Evolutionary conservation across 2,329 filamentous ascomycete genomes (phyloP).

Genomic region (Fusarium sp.): DNA sequence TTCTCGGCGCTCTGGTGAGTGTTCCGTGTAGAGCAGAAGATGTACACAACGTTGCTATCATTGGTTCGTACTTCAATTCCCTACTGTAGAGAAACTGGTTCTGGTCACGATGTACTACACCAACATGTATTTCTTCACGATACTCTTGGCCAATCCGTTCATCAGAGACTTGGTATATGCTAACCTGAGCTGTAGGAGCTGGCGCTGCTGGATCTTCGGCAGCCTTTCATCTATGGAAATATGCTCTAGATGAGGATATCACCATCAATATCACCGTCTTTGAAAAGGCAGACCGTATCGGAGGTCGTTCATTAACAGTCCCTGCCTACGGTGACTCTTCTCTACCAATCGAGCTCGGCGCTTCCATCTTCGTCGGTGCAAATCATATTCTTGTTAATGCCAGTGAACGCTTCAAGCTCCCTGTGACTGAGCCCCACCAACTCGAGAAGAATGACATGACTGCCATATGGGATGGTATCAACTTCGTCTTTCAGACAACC

Average conservation of each 20-base stretch:
- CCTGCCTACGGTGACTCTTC: slow-evolving; percentile 75
- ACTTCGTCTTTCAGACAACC: slow-evolving; percentile 76
- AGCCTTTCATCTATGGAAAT: slow-evolving; percentile 83
- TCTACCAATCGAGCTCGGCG: slow-evolving; percentile 85
- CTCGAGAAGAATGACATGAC: slow-evolving; percentile 66
- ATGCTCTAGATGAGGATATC: slow-evolving; percentile 69
- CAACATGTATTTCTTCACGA: not conserved
- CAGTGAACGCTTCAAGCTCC: slow-evolving; percentile 76
- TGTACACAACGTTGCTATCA: slow-evolving; percentile 51
- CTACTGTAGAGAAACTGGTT: not conserved
- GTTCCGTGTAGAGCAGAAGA: slow-evolving; percentile 17
- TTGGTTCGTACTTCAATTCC: slow-evolving; percentile 45
- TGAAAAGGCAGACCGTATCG: slow-evolving; percentile 80
- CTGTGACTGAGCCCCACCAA: slow-evolving; percentile 58
- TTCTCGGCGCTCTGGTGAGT: slow-evolving; percentile 30
- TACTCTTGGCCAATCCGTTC: not conserved
- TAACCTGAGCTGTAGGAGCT: slow-evolving; percentile 70
- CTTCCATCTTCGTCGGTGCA: slow-evolving; percentile 87
- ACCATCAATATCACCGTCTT: slow-evolving; percentile 86
- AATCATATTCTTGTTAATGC: slow-evolving; percentile 87
- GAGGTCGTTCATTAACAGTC: slow-evolving; percentile 88
- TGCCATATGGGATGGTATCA: slow-evolving; percentile 85
- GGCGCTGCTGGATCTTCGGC: slow-evolving; percentile 89
- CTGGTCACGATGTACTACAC: not conserved
- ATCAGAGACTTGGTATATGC: not conserved